Percentiles rank a stretch among this genome's conserved stretches.
Evolutionary conservation across 2,329 filamentous ascomycete species (phyloP).

Genomic region (Aspergillus sp.): DNA sequence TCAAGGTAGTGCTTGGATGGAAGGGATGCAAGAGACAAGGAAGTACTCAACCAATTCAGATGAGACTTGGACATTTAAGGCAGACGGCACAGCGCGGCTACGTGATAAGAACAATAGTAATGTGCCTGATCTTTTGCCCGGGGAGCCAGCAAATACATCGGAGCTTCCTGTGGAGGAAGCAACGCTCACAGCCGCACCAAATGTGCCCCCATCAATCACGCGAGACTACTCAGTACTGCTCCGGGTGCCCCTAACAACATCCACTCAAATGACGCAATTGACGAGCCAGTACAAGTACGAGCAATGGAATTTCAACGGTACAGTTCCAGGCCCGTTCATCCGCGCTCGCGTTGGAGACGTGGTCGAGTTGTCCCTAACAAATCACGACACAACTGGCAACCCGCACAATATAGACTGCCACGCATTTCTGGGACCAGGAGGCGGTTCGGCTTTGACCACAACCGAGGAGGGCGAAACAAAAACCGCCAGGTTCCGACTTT

Average conservation of each 20-base stretch:
- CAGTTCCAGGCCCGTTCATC: conserved; percentile 29
- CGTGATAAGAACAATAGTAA: too few species aligned
- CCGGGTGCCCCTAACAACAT: conserved; percentile 22
- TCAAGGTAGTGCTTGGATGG: too few species aligned
- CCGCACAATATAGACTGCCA: conserved; percentile 33
- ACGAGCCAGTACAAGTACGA: conserved; percentile 32
- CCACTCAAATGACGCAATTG: conserved; percentile 22
- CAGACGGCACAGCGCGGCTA: too few species aligned
- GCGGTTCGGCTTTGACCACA: conserved; percentile 27
- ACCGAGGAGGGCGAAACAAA: conserved; percentile 28
- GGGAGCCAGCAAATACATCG: too few species aligned
- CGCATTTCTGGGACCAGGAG: conserved; percentile 28
- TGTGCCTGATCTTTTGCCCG: too few species aligned
- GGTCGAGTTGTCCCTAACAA: conserved; percentile 26
- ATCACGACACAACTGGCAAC: conserved; percentile 27
- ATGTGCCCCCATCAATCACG: too few species aligned
- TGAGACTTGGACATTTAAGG: too few species aligned
- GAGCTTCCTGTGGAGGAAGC: too few species aligned
- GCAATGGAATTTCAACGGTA: conserved; percentile 30
- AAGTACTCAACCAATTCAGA: too few species aligned
- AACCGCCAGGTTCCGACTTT: conserved; percentile 23
- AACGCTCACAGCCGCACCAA: too few species aligned
- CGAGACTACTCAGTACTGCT: conserved; percentile 18
- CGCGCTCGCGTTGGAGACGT: conserved; percentile 30
- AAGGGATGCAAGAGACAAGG: too few species aligned